Conservation (phyloP, 495 filamentous ascomycete genomes). For the Neurospora intermedia region DNA sequence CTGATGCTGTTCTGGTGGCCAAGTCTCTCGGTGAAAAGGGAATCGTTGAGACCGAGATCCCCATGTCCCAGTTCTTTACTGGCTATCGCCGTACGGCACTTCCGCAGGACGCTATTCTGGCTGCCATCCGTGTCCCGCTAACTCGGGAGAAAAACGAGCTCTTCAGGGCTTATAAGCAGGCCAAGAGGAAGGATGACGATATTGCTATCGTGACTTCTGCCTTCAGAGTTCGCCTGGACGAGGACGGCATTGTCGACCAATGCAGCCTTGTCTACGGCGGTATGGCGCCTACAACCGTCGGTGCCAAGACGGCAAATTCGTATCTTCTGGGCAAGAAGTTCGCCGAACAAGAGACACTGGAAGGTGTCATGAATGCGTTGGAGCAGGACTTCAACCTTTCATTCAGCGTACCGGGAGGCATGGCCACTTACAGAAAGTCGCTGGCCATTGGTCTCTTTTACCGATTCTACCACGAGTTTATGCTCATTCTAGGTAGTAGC, state of each 20-base stretch:
- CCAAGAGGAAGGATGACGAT: constrained; percentile 93
- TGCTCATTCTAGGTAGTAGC: constrained; percentile 36
- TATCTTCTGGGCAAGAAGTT: constrained; percentile 69
- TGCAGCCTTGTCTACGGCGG: constrained; percentile 77
- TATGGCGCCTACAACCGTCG: constrained; percentile 79
- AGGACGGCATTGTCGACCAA: constrained; percentile 53
- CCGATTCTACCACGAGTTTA: constrained; percentile 66
- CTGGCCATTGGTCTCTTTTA: constrained; percentile 85
- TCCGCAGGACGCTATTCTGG: constrained; percentile 71
- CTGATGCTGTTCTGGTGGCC: constrained; percentile 69
- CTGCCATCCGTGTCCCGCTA: constrained; percentile 72
- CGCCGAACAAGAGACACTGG: constrained; percentile 68
- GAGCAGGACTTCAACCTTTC: constrained; percentile 77
- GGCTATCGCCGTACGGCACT: constrained; percentile 82
- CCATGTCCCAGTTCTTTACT: constrained; percentile 88
- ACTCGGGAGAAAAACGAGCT: constrained; percentile 57
- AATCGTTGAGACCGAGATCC: constrained; percentile 55
- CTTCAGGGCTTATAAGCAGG: constrained; percentile 80
- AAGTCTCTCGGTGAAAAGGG: constrained; percentile 47
- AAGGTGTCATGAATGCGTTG: constrained; percentile 77
- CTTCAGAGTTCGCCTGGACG: constrained; percentile 57
- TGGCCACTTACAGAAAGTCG: constrained; percentile 91
- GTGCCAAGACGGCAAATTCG: constrained; percentile 62
- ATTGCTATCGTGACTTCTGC: constrained; percentile 91
- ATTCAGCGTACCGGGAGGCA: constrained; percentile 85